Base-by-base conservation (phyloP, 129 eudicot species). In the Ambrosia trifida region DNA sequence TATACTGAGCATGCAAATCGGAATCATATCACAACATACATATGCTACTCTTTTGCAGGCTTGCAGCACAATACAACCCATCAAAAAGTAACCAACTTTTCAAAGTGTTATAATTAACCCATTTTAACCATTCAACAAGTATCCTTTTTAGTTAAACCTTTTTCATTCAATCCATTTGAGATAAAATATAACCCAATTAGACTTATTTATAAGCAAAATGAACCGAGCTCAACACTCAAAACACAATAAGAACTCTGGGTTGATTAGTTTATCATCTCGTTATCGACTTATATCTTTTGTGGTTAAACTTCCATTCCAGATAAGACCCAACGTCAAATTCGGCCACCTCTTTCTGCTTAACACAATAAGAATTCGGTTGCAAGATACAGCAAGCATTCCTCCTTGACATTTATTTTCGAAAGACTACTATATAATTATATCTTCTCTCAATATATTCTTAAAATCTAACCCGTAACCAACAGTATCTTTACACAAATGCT, bases 401-500 rank as follows among this genome's bases (percentile, higher is more conserved):
- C 65, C 24, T 38, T 18, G 12, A 41, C 60, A 64, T 40, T 72
- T 70, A 70, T 70, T 77, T 62, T 43, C 41, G 30, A 18, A 70
- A 62, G 35, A 3, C 66, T 62, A 67, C n/a, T 2, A 35, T 61
- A 35, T 14, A 18, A 61, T 32, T 59, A 41, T 63, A 77, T 40
- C 58, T 64, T 70, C 72, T 69, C 46, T 36, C 61, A 62, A 77
- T 61, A 77, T 4, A 14, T 10, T 8, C 10, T 64, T 1, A 35
- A 51, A 40, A 61, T 69, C 75, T 47, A 68, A 69, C 13, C 64
- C 43, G 8, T 76, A 33, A 76, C 8, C 62, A 58, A 59, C 63
- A 58, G 59, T 33, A 58, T 63, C 76, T 77, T 77, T 77, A 77
- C 81, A 76, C 69, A 76, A 18, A 66, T 31, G 73, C 68, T 76